Base-by-base conservation (phyloP, 345 rosid species). In the Heritiera fomes region DNA sequence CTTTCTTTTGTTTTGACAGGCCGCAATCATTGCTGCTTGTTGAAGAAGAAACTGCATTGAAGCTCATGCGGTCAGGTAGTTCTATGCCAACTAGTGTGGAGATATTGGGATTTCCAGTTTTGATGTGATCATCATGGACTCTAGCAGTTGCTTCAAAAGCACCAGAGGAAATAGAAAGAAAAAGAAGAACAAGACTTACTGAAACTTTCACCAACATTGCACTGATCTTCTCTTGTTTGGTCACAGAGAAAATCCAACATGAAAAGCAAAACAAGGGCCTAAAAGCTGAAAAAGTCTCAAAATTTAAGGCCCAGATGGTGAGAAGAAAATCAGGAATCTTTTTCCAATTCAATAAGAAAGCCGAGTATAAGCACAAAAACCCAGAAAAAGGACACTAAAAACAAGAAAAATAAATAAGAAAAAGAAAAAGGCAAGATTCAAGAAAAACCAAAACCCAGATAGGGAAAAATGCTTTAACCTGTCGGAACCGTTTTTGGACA, bases 41-140 rank as follows among this genome's bases (percentile, higher is more conserved):
- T 38, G 97, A 84, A 43, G 97, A 81, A 75, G 97, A 90, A 81
- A 87, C 93, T 3, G 88, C 89, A 81, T 91, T 91, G 88, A 93
- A 94, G 52, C 80, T 83, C 91, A 87, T 85, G 78, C 89, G 93
- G 7, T 79, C 77, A 0, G 91, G 90, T 41, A 95, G 80, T 45
- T 91, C 85, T 73, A 91, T 85, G 65, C 95, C 93, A 15, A 94
- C 75, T 20, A 89, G 80, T 58, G 90, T 75, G 0, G 93, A 89
- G 85, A 75, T 77, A 77, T 88, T 92, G 49, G 72, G 60, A 52
- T 75, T 82, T n/a, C 41, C 75, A 76, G 56, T 75, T 52, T 52
- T 49, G 32, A 8, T 40, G 81, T 67, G 84, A 80, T 87, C 83
- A 82, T 32, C 8, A 58, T 58, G 77, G 34, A 18, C 69, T 13